These are phyloP conservation scores for Cyclocybe aegerita DNA, from an alignment of 768 basidiomycete species.

Conservation along the genomic window DNA sequence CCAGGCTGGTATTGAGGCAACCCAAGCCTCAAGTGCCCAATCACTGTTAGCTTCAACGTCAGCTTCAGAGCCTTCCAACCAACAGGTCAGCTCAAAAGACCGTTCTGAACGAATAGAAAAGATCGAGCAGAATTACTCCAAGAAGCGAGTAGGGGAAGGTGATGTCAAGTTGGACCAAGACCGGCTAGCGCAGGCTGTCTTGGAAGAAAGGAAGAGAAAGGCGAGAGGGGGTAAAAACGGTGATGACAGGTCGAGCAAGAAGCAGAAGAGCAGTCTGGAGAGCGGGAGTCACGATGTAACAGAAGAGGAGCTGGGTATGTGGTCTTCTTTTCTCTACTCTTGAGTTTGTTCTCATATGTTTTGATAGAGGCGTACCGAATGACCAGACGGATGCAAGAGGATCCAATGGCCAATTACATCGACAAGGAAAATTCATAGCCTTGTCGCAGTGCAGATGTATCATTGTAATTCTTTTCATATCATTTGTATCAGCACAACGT, in stretches of 20 bases:
- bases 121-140: constrained; percentile 73
- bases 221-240: constrained; percentile 49
- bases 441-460: constrained; percentile 6
- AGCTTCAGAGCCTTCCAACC: constrained; percentile 23
- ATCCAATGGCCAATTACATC: constrained; percentile 93
- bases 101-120: constrained; percentile 30
- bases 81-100: constrained; percentile 20
- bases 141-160: constrained; percentile 80
- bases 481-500: not conserved
- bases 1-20: constrained; percentile 76
- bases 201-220: constrained; percentile 82
- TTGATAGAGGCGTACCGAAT: constrained; percentile 88
- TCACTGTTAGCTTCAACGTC: constrained; percentile 53
- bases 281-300: constrained; percentile 75
- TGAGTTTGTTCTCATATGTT: constrained; percentile 5
- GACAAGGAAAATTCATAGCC: constrained; percentile 43
- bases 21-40: constrained; percentile 72
- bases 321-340: constrained; percentile 1
- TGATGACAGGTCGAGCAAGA: constrained; percentile 59
- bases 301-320: constrained; percentile 82
- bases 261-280: constrained; percentile 49
- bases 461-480: not conserved
- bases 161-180: constrained; percentile 75
- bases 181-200: constrained; percentile 65
- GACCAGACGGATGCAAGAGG: constrained; percentile 70